A percentile compares a stretch with the other conserved stretches of the same genome.
Evolutionary conservation across 805 yeast genomes (phyloP).

Genomic region (Monosporozyma solicola): DNA sequence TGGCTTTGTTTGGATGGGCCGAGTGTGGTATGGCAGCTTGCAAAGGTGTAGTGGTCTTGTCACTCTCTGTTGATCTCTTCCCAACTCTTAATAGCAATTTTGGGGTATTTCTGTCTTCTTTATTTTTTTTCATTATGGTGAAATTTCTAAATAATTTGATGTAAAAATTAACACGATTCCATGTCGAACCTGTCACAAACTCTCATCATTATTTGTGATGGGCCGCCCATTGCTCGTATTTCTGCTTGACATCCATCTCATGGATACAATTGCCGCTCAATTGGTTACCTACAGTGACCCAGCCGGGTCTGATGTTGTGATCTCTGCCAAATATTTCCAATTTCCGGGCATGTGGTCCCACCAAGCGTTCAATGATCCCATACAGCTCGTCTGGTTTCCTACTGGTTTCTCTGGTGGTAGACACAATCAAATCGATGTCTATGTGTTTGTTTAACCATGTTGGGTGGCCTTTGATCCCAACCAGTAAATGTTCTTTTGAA

Average conservation of each 20-base stretch:
- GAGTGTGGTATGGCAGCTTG: neutral
- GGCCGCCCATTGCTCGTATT: slow-evolving; percentile 26
- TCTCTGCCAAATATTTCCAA: slow-evolving; percentile 85
- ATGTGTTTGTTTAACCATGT: slow-evolving; percentile 56
- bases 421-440: slow-evolving; percentile 71
- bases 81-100: neutral
- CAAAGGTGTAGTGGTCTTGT: neutral
- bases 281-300: slow-evolving; percentile 86
- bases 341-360: slow-evolving; percentile 67
- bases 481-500: slow-evolving; percentile 81
- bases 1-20: too few relatives aligned
- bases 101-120: neutral
- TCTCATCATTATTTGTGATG: neutral
- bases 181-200: neutral
- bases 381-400: slow-evolving; percentile 89
- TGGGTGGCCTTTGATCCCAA: slow-evolving; percentile 79
- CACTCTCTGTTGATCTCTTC: neutral
- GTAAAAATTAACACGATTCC: slow-evolving; percentile 9
- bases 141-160: slow-evolving; percentile 2
- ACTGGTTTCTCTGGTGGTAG: slow-evolving; percentile 79
- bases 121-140: neutral
- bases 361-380: slow-evolving; percentile 76
- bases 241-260: slow-evolving; percentile 47
- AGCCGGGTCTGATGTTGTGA: slow-evolving; percentile 79
- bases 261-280: slow-evolving; percentile 48